phyloP scores from a whole-genome alignment of 257 asterid genomes.

The Salvia splendens region DNA sequence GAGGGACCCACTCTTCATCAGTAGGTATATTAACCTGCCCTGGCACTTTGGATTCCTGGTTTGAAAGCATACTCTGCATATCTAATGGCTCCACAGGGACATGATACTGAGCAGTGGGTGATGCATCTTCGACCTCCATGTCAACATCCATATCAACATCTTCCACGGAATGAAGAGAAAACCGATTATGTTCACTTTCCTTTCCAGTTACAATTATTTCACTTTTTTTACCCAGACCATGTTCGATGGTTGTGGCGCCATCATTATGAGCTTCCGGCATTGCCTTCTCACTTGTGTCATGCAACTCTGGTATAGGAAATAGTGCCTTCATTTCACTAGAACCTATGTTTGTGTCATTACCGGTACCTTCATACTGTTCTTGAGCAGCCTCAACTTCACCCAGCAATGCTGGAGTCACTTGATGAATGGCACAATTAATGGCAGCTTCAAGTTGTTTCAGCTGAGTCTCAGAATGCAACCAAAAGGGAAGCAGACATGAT shows the following conservation, averaged over 20 bases:
- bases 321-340: conserved; percentile 36
- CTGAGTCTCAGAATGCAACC: conserved; percentile 73
- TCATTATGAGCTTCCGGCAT: conserved; percentile 36
- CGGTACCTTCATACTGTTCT: conserved; percentile 36
- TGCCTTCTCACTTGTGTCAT: conserved; percentile 32
- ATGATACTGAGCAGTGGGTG: conserved; percentile 42
- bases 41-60: conserved; percentile 32
- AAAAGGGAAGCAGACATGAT: conserved; percentile 67
- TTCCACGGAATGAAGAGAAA: conserved; percentile 48
- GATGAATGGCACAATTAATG: conserved; percentile 38
- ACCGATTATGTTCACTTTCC: conserved; percentile 39
- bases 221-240: conserved; percentile 34
- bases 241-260: conserved; percentile 34
- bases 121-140: conserved; percentile 92
- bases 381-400: conserved; percentile 42
- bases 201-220: conserved; percentile 39
- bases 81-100: conserved; percentile 40
- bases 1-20: conserved; percentile 75
- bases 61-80: conserved; percentile 31
- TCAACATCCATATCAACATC: conserved; percentile 97
- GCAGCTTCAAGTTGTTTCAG: conserved; percentile 60
- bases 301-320: conserved; percentile 32
- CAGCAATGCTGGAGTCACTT: conserved; percentile 35
- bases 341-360: conserved; percentile 36
- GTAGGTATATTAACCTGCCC: conserved; percentile 49